These are phyloP conservation scores for Astragalus membranaceus DNA, from an alignment of 306 rosid genomes.

Conservation along the genomic window DNA sequence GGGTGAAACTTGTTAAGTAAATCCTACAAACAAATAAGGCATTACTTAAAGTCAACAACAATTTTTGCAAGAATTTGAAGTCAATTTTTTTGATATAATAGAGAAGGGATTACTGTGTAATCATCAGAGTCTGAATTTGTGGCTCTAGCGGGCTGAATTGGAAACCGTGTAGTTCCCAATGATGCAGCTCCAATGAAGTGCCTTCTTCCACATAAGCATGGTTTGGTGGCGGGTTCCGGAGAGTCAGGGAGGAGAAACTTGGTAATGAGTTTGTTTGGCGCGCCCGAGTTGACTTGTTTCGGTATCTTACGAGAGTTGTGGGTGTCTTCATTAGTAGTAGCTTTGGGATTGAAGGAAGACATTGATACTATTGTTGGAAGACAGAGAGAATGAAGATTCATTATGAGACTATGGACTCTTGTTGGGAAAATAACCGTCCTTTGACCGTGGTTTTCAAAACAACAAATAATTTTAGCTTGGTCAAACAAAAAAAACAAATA, in stretches of 20 bases:
- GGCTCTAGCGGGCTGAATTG: slow-evolving; percentile 37
- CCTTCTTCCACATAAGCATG: slow-evolving; percentile 67
- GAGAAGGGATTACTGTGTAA: slow-evolving; percentile 34
- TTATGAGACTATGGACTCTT: background rate
- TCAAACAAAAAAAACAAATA: too few species aligned
- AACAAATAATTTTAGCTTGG: too few species aligned
- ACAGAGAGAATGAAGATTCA: slow-evolving; percentile 4
- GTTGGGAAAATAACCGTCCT: too few species aligned
- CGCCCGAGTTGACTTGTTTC: slow-evolving; percentile 17
- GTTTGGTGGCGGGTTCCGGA: slow-evolving; percentile 2
- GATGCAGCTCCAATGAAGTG: slow-evolving; percentile 51
- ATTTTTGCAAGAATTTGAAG: background rate
- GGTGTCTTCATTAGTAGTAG: background rate
- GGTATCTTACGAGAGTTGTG: background rate
- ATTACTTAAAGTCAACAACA: background rate
- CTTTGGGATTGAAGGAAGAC: slow-evolving; percentile 6
- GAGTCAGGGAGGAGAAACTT: slow-evolving; percentile 15
- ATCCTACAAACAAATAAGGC: slow-evolving; percentile 24
- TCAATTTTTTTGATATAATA: background rate
- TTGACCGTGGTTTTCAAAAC: too few species aligned
- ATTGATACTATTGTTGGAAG: background rate
- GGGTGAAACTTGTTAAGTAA: slow-evolving; percentile 54
- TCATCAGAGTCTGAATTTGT: slow-evolving; percentile 39
- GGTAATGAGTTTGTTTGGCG: slow-evolving; percentile 14
- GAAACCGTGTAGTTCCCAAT: slow-evolving; percentile 36